Evolutionary conservation across 352 stramenopile species (phyloP).

Genomic region (Phytophthora cactorum): DNA sequence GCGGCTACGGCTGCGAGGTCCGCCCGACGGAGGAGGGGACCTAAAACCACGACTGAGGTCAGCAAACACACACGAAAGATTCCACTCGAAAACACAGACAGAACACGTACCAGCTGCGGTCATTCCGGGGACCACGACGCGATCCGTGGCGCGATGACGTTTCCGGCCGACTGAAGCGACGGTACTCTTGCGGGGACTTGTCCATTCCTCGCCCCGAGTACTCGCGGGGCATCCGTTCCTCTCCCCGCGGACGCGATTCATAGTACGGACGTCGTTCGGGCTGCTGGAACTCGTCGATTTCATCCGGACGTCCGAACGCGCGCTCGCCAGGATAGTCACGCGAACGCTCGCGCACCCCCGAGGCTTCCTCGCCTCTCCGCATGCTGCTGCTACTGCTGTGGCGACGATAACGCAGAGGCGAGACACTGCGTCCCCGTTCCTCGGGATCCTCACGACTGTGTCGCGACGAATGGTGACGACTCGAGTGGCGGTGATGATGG

Average conservation of each 20-base stretch:
- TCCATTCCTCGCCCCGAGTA: slow-evolving; percentile 30
- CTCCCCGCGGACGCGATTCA: slow-evolving; percentile 23
- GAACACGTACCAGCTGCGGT: slow-evolving; percentile 37
- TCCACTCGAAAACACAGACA: background rate
- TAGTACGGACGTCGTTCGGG: slow-evolving; percentile 26
- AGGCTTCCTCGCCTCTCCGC: slow-evolving; percentile 30
- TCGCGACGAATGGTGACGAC: slow-evolving; percentile 37
- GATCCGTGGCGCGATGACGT: slow-evolving; percentile 35
- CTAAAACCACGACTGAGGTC: slow-evolving; percentile 19
- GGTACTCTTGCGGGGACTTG: slow-evolving; percentile 30
- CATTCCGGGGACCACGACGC: slow-evolving; percentile 30
- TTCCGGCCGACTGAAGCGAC: slow-evolving; percentile 35
- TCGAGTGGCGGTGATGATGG: slow-evolving; percentile 35
- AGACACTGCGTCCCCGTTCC: slow-evolving; percentile 32
- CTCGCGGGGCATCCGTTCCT: slow-evolving; percentile 29
- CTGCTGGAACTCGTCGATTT: slow-evolving; percentile 28
- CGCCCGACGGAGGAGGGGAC: slow-evolving; percentile 29
- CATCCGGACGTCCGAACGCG: slow-evolving; percentile 24
- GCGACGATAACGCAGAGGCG: slow-evolving; percentile 24
- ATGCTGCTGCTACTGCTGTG: slow-evolving; percentile 37
- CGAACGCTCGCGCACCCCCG: slow-evolving; percentile 23
- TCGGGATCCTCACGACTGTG: slow-evolving; percentile 33
- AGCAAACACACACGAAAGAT: slow-evolving; percentile 7
- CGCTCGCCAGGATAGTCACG: slow-evolving; percentile 27
- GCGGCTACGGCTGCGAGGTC: slow-evolving; percentile 38